Evolutionary conservation across 768 basidiomycete genomes (phyloP).

Genomic region (Macrolepiota fuliginosa): DNA sequence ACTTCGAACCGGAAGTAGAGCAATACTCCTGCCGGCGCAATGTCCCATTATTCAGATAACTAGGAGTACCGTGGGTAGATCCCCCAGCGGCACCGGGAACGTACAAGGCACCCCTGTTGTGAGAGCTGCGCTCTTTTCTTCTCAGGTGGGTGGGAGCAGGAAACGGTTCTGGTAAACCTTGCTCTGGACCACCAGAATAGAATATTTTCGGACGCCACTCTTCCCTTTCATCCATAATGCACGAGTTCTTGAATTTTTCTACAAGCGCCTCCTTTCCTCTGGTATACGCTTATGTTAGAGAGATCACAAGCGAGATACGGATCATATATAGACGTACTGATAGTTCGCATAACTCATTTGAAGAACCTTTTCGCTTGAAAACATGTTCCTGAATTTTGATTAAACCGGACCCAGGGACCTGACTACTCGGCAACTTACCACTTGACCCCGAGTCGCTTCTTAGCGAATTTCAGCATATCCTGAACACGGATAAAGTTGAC

Average conservation of each 20-base stretch:
- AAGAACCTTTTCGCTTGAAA: conserved; percentile 85
- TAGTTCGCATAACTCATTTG: conserved; percentile 94
- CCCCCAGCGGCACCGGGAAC: conserved; percentile 37
- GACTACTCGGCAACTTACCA: conserved; percentile 48
- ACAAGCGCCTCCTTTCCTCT: conserved; percentile 90
- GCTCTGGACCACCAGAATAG: conserved; percentile 68
- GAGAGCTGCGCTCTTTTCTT: conserved; percentile 79
- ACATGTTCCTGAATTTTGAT: conserved; percentile 70
- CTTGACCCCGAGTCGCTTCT: conserved; percentile 70
- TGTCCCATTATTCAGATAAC: conserved; percentile 3
- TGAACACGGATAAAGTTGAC: conserved; percentile 85
- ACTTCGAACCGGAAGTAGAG: background rate
- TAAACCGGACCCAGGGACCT: background rate
- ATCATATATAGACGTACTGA: conserved; percentile 53
- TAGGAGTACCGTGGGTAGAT: conserved; percentile 16
- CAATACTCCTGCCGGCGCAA: conserved; percentile 18
- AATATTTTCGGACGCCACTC: conserved; percentile 86
- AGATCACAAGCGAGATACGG: background rate
- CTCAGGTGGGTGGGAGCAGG: conserved; percentile 78
- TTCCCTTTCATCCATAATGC: conserved; percentile 85
- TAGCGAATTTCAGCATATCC: conserved; percentile 75
- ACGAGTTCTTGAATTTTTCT: conserved; percentile 89
- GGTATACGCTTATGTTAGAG: background rate
- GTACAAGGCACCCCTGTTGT: conserved; percentile 72
- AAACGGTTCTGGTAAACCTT: conserved; percentile 79